phyloP scores from a whole-genome alignment of 331 rosid genomes.

The Quercus tomentella region DNA sequence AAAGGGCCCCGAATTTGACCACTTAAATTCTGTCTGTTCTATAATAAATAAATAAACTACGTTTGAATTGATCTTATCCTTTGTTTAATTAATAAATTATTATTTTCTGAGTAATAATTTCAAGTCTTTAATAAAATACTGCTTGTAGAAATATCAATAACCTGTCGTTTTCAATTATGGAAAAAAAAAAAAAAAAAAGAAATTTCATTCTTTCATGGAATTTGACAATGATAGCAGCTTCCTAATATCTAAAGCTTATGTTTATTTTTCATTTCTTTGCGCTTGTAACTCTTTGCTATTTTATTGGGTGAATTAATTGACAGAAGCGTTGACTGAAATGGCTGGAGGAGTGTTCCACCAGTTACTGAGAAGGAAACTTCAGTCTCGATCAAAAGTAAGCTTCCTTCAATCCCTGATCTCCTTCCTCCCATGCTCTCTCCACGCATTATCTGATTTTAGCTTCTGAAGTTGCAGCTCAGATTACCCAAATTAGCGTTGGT shows the following conservation, averaged over 20 bases:
- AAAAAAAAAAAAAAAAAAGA: too few relatives aligned
- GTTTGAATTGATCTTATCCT: too few relatives aligned
- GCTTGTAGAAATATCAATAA: too few relatives aligned
- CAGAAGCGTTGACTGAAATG: constrained; percentile 53
- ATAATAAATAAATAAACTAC: too few relatives aligned
- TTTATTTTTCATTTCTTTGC: neutral
- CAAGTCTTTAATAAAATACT: too few relatives aligned
- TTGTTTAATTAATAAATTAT: too few relatives aligned
- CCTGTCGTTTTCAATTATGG: too few relatives aligned
- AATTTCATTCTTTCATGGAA: too few relatives aligned
- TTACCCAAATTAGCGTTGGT: neutral
- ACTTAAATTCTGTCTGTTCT: too few relatives aligned
- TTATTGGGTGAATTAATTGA: neutral
- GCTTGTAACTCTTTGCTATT: neutral
- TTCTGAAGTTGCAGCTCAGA: neutral
- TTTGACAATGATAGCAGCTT: neutral
- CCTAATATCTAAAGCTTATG: neutral
- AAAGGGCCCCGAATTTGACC: too few relatives aligned
- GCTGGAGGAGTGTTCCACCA: constrained; percentile 79
- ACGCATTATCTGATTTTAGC: neutral
- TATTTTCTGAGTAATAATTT: too few relatives aligned
- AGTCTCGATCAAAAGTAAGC: constrained; percentile 57
- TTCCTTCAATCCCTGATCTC: neutral
- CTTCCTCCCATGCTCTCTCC: neutral
- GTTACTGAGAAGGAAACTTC: constrained; percentile 75